Percentiles rank a stretch among this genome's conserved stretches.
Conservation (phyloP, 257 asterid genomes). For the Solanum medicagineum region DNA sequence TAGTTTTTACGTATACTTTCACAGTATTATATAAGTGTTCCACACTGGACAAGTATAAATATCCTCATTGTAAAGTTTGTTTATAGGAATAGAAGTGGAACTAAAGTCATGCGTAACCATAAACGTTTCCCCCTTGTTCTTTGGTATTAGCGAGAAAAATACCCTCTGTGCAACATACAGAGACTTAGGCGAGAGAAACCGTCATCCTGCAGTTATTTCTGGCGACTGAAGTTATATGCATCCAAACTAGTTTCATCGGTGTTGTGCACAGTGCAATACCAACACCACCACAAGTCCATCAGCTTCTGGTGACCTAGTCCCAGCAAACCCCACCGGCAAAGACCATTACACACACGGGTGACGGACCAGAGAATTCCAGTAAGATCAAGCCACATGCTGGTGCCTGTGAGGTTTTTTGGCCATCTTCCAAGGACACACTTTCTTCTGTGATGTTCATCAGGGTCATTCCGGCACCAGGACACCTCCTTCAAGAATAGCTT, state of each 20-base stretch:
- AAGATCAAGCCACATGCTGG: background rate
- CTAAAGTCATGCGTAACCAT: background rate
- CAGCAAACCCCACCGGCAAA: background rate
- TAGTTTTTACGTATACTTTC: background rate
- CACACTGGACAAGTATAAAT: background rate
- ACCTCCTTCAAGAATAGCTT: background rate
- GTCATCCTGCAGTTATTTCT: background rate
- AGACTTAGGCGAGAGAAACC: background rate
- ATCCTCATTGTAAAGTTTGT: background rate
- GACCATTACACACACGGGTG: background rate
- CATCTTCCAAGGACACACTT: background rate
- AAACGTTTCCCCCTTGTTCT: background rate
- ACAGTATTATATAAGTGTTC: background rate
- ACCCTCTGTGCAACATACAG: background rate
- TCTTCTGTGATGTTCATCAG: background rate
- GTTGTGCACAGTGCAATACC: background rate
- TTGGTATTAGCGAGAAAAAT: background rate
- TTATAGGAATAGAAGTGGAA: background rate
- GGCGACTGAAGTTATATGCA: background rate
- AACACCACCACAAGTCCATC: background rate
- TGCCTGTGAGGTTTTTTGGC: background rate
- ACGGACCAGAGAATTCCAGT: background rate
- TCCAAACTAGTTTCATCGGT: background rate
- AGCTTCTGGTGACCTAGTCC: background rate
- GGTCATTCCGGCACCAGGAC: background rate